phyloP scores from a whole-genome alignment of 805 yeast species.

The Cyberlindnera bimundalis region DNA sequence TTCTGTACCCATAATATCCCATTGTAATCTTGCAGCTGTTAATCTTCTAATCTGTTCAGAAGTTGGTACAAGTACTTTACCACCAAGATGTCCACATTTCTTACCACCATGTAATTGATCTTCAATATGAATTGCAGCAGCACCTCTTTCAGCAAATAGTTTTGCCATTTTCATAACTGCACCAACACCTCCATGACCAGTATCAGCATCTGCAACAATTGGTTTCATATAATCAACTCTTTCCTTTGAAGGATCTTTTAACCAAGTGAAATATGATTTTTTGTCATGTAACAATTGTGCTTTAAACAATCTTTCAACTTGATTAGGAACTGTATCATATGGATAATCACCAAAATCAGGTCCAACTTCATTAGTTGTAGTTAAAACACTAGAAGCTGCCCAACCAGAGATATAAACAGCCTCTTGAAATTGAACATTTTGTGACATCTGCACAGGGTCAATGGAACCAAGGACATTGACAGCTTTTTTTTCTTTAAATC shows the following conservation, averaged over 20 bases:
- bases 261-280: constrained; percentile 43
- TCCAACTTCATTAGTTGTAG: constrained; percentile 59
- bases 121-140: constrained; percentile 63
- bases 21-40: constrained; percentile 56
- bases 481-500: constrained; percentile 41
- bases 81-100: constrained; percentile 62
- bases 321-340: constrained; percentile 66
- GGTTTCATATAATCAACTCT: constrained; percentile 54
- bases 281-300: constrained; percentile 58
- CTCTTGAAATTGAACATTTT: constrained; percentile 49
- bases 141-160: constrained; percentile 62
- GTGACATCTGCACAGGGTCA: constrained; percentile 63
- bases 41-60: constrained; percentile 52
- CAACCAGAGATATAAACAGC: constrained; percentile 57
- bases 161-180: constrained; percentile 65
- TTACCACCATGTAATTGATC: constrained; percentile 66
- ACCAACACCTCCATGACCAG: constrained; percentile 62
- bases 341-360: constrained; percentile 72
- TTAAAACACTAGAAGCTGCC: constrained; percentile 55
- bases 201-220: constrained; percentile 64
- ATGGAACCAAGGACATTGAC: constrained; percentile 57
- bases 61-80: constrained; percentile 59
- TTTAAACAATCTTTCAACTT: constrained; percentile 54
- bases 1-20: constrained; percentile 61
- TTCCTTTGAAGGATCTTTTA: constrained; percentile 19